Percentiles rank a stretch among this genome's conserved stretches.
These are phyloP conservation scores for Candida takata DNA, from an alignment of 805 yeast species.

Conservation along the genomic window DNA sequence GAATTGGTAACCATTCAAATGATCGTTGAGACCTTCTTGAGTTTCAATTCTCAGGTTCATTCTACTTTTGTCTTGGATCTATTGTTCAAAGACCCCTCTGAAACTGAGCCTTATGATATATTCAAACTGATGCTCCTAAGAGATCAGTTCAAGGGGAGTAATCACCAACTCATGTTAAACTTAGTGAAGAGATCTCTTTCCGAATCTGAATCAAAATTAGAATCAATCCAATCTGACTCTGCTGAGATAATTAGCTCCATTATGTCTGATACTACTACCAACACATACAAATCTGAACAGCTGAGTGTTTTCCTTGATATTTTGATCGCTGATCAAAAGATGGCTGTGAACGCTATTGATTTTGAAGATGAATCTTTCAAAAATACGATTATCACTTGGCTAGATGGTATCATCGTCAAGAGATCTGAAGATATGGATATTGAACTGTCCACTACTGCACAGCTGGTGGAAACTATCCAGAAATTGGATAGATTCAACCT, in stretches of 20 bases:
- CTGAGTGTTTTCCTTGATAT: slow-evolving; percentile 12
- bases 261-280: slow-evolving; percentile 13
- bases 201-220: slow-evolving; percentile 10
- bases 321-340: slow-evolving; percentile 6
- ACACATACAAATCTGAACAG: slow-evolving; percentile 13
- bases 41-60: slow-evolving; percentile 17
- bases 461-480: slow-evolving; percentile 17
- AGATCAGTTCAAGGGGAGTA: slow-evolving; percentile 13
- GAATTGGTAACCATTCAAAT: slow-evolving; percentile 29
- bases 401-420: neutral
- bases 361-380: neutral
- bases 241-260: slow-evolving; percentile 19
- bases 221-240: slow-evolving; percentile 17
- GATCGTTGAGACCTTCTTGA: slow-evolving; percentile 27
- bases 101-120: slow-evolving; percentile 10
- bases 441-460: neutral
- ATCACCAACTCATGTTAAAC: slow-evolving; percentile 14
- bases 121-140: slow-evolving; percentile 20
- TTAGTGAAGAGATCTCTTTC: slow-evolving; percentile 12
- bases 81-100: slow-evolving; percentile 16
- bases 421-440: neutral
- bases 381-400: slow-evolving; percentile 1
- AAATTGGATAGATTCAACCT: slow-evolving; percentile 33
- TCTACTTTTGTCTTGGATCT: slow-evolving; percentile 17
- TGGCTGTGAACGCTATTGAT: slow-evolving; percentile 2